These are phyloP conservation scores for Malus fusca DNA, from an alignment of 306 rosid species.

Conservation along the genomic window DNA sequence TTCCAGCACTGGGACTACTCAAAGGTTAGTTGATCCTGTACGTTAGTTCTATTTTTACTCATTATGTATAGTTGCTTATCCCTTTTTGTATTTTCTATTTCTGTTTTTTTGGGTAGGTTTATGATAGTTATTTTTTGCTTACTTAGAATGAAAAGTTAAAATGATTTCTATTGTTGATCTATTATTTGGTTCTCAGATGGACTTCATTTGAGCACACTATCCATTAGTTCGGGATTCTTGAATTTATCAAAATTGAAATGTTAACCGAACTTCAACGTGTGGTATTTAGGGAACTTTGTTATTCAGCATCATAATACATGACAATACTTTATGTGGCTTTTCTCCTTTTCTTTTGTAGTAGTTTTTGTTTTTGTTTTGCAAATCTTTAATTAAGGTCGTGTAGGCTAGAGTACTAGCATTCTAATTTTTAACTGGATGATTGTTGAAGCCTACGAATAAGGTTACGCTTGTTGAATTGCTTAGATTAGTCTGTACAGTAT, in stretches of 20 bases:
- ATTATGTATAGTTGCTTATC: background rate
- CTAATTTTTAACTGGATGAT: background rate
- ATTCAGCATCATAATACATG: background rate
- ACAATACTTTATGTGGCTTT: background rate
- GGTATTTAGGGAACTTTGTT: background rate
- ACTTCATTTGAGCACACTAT: background rate
- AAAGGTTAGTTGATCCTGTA: constrained; percentile 32
- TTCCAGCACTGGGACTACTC: constrained; percentile 26
- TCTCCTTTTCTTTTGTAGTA: background rate
- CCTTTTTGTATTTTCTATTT: background rate
- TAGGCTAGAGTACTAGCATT: background rate
- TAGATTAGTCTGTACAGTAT: background rate
- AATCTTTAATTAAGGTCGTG: background rate
- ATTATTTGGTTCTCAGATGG: background rate
- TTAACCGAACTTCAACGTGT: background rate
- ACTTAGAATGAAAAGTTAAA: background rate
- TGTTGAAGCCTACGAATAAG: too few species aligned
- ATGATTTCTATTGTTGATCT: background rate
- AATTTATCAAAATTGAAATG: background rate
- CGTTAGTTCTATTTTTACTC: background rate
- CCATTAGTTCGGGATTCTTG: background rate
- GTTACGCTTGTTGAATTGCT: background rate
- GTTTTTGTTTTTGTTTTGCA: background rate
- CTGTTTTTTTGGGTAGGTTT: background rate
- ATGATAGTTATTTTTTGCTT: background rate